phyloP scores from a whole-genome alignment of 805 yeast species.

The Lachancea waltii region DNA sequence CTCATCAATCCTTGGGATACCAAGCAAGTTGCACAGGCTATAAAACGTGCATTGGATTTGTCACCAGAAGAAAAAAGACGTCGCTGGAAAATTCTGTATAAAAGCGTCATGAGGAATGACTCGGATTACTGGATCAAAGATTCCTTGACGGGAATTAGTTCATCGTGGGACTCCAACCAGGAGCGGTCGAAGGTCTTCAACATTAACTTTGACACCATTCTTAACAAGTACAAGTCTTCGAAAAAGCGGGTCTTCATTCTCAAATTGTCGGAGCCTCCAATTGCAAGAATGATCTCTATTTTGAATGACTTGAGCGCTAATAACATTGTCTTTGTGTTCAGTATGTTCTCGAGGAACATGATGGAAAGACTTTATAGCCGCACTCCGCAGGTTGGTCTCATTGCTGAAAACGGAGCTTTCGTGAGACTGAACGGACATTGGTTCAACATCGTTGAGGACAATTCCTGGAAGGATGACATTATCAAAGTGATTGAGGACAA shows the following conservation, averaged over 20 bases:
- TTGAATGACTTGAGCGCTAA: constrained; percentile 55
- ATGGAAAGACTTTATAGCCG: constrained; percentile 64
- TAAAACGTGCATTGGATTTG: constrained; percentile 63
- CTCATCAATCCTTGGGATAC: constrained; percentile 90
- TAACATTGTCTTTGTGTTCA: constrained; percentile 67
- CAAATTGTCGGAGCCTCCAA: constrained; percentile 48
- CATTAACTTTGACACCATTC: constrained; percentile 27
- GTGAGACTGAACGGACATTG: constrained; percentile 53
- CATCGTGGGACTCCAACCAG: constrained; percentile 45
- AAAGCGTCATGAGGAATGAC: constrained; percentile 59
- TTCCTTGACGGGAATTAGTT: constrained; percentile 48
- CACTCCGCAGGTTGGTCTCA: constrained; percentile 64
- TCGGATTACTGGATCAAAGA: constrained; percentile 66
- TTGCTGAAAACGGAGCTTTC: constrained; percentile 88
- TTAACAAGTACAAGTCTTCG: constrained; percentile 26
- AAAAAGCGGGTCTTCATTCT: constrained; percentile 42
- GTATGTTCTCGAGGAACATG: constrained; percentile 56
- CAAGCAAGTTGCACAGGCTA: constrained; percentile 54
- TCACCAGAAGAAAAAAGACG: constrained; percentile 45
- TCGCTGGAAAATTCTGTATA: constrained; percentile 57
- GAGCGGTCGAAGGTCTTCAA: constrained; percentile 34
- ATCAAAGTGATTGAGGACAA: constrained; percentile 31
- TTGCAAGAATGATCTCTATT: constrained; percentile 50
- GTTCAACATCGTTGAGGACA: constrained; percentile 56
- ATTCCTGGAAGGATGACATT: constrained; percentile 35